These are phyloP conservation scores for Scutellaria baicalensis DNA, from an alignment of 257 asterid genomes.

Conservation along the genomic window DNA sequence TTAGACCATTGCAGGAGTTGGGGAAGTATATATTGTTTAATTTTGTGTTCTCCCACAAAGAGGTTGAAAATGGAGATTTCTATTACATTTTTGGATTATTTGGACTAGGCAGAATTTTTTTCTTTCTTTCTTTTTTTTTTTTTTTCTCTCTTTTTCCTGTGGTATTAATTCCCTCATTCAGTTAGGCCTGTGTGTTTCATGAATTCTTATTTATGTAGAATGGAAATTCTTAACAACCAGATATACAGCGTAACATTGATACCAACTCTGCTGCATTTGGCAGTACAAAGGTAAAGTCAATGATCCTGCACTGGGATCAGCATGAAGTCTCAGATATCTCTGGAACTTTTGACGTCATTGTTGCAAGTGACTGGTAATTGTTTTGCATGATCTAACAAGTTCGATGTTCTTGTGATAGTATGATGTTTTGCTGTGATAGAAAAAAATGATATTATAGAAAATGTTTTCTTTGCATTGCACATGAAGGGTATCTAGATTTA, in stretches of 20 bases:
- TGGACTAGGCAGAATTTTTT: neutral
- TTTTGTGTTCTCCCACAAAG: neutral
- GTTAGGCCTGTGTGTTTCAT: neutral
- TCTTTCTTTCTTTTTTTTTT: too few species aligned
- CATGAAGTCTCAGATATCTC: slow-evolving; percentile 24
- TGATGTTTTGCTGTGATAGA: too few species aligned
- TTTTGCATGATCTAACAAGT: neutral
- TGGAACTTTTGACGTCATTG: slow-evolving; percentile 56
- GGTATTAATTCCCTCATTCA: neutral
- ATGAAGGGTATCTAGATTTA: neutral
- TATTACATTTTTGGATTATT: neutral
- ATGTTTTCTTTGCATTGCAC: neutral
- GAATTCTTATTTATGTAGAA: slow-evolving; percentile 3
- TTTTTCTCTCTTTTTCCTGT: too few species aligned
- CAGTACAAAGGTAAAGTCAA: slow-evolving; percentile 56
- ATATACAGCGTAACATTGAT: slow-evolving; percentile 56
- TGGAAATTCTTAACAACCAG: slow-evolving; percentile 57
- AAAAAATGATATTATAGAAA: neutral
- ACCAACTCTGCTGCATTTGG: slow-evolving; percentile 59
- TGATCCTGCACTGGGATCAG: slow-evolving; percentile 81
- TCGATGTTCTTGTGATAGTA: neutral
- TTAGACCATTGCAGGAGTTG: neutral
- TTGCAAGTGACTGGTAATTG: slow-evolving; percentile 94
- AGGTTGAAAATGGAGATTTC: neutral
- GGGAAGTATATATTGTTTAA: neutral